Evolutionary conservation across 192 early-diverging fungal genomes (phyloP).

Genomic region (Ramicandelaber brevisporus): DNA sequence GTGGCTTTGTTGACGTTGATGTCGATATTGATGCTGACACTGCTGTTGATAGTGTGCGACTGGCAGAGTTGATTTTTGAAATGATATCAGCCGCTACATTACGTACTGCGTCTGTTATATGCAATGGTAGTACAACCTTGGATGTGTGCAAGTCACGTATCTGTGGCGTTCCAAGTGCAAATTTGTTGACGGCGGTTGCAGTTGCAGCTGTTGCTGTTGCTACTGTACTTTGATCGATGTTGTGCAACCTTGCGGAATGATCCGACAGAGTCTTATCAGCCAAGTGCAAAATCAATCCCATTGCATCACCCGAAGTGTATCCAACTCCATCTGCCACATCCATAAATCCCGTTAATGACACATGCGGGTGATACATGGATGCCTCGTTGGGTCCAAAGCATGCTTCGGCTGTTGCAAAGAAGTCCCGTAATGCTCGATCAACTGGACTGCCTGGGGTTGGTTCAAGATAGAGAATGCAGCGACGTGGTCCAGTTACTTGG

Average conservation of each 20-base stretch:
- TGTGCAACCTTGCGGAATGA: no score
- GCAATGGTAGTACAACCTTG: slow-evolving; percentile 12
- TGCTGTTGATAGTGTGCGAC: no score
- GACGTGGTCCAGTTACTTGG: slow-evolving; percentile 7
- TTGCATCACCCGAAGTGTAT: background rate
- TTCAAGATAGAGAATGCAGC: slow-evolving; percentile 15
- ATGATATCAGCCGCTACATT: slow-evolving; percentile 4
- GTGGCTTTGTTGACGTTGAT: slow-evolving; percentile 4
- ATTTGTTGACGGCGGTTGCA: slow-evolving; percentile 3
- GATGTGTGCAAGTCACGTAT: slow-evolving; percentile 6
- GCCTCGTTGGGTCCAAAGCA: slow-evolving; percentile 10
- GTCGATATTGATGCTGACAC: no score
- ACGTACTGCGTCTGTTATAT: slow-evolving; percentile 9
- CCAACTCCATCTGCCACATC: slow-evolving; percentile 4
- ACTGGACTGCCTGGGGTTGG: slow-evolving; percentile 7
- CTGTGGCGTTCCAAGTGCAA: slow-evolving; percentile 1
- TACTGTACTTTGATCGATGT: no score
- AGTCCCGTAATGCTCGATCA: slow-evolving; percentile 10
- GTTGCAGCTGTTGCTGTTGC: no score
- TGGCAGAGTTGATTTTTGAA: no score
- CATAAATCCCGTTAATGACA: slow-evolving; percentile 18
- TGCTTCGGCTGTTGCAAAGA: slow-evolving; percentile 4
- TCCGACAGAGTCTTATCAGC: no score
- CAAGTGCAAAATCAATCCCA: slow-evolving; percentile 5
- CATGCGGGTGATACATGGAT: slow-evolving; percentile 15